phyloP scores from a whole-genome alignment of 2,329 filamentous ascomycete genomes.

The Fusarium tjaetaba region DNA sequence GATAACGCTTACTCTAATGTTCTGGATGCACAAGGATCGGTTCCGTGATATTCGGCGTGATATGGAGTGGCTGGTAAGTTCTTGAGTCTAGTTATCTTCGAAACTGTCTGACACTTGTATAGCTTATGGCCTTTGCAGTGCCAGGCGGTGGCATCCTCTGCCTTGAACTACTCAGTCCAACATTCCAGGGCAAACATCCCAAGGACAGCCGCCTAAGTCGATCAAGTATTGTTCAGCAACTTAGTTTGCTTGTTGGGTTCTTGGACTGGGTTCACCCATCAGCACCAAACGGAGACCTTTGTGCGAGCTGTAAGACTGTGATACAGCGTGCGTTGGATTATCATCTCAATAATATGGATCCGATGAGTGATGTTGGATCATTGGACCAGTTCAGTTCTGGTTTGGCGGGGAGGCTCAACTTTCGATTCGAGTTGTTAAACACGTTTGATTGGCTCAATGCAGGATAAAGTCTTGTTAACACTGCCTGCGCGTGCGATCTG shows the following conservation, averaged over 20 bases:
- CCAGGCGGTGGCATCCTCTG: slow-evolving; percentile 1
- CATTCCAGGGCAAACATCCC: background rate
- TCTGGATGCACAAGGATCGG: slow-evolving; percentile 16
- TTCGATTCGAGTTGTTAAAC: slow-evolving; percentile 8
- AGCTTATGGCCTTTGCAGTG: slow-evolving; percentile 4
- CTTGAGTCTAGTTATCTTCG: rapidly evolving
- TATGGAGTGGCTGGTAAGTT: slow-evolving; percentile 5
- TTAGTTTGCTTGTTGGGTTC: background rate
- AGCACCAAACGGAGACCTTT: background rate
- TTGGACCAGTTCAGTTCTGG: slow-evolving; percentile 3
- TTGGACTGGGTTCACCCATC: slow-evolving; percentile 17
- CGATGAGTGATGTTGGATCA: background rate
- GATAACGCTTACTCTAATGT: background rate
- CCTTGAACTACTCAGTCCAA: background rate
- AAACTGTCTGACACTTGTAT: rapidly evolving
- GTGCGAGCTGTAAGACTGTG: slow-evolving; percentile 11
- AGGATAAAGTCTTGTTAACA: background rate
- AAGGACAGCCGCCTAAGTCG: background rate
- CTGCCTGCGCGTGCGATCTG: background rate
- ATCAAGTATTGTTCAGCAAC: slow-evolving; percentile 7
- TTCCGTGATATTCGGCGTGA: background rate
- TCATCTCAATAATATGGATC: background rate
- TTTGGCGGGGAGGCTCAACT: background rate
- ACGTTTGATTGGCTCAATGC: slow-evolving; percentile 12
- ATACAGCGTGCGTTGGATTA: slow-evolving; percentile 14